Evolutionary conservation across 202 grass and related monocot genomes (phyloP).

Genomic region (Zoysia matrella): DNA sequence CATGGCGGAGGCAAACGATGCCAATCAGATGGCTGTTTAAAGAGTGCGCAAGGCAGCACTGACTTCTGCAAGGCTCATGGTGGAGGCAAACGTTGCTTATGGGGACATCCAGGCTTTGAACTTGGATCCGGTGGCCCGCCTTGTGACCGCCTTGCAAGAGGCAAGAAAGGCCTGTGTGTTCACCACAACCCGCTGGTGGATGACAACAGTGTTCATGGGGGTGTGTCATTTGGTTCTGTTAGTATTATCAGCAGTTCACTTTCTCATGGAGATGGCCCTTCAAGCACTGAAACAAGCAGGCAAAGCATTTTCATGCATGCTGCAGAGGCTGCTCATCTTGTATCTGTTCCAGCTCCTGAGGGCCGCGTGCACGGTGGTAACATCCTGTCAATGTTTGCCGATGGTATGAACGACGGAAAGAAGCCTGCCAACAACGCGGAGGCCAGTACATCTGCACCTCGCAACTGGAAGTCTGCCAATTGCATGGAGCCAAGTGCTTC

Average conservation of each 20-base stretch:
- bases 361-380: conserved; percentile 79
- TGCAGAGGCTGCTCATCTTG: conserved; percentile 3
- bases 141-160: conserved; percentile 77
- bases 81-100: conserved; percentile 72
- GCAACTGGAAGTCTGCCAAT: neutral
- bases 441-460: conserved; percentile 9
- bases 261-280: conserved; percentile 22
- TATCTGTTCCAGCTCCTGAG: conserved; percentile 38
- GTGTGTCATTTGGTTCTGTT: conserved; percentile 42
- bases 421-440: neutral
- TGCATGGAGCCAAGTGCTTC: neutral
- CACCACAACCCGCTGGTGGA: conserved; percentile 59
- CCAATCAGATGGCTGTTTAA: conserved; percentile 58
- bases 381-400: conserved; percentile 53
- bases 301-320: conserved; percentile 28
- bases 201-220: conserved; percentile 71
- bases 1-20: conserved; percentile 94
- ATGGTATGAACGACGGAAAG: conserved; percentile 31
- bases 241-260: conserved; percentile 30
- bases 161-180: conserved; percentile 64
- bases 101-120: conserved; percentile 60
- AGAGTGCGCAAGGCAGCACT: conserved; percentile 89
- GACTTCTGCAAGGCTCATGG: conserved; percentile 87
- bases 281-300: conserved; percentile 38
- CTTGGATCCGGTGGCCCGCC: conserved; percentile 41